Base-by-base conservation (phyloP, 1,284 basidiomycete genomes). In the Caloboletus inedulis region DNA sequence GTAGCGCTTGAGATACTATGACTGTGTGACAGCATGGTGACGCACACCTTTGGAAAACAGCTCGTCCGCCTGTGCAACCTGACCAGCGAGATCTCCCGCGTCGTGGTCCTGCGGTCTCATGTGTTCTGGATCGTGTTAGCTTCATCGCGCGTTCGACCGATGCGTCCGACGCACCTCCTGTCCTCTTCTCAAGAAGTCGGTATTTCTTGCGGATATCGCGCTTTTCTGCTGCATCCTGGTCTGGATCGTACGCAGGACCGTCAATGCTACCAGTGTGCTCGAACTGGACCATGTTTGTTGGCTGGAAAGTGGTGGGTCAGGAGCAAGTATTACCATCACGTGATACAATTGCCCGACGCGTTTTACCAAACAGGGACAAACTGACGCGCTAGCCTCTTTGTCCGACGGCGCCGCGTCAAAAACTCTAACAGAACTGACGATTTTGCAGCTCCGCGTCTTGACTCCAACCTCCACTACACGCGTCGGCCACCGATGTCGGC, bases 181-280 rank as follows among this genome's bases (percentile, higher is more conserved):
- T 78, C 55, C 74, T 74, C 58, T 79, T 82, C 41, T 81, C 76
- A 47, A 89, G 69, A n/a, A 75, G 72, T 55, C 89, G 82, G 63
- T 90, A 91, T 55, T 80, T 74, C 63, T 84, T 82, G 42, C 90
- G 76, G 7, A 91, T 72, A 39, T 74, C 75, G 58, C 89, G 83
- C 67, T 87, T 85, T 66, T 87, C 82, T 51, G 86, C 84, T 3
- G 81, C 79, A 71, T 90, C 77, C 63, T 91, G 89, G 64, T 91
- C 87, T 14, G 89, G 89, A 63, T 91, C 87, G 61, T 89, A 91
- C 16, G 74, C 71, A 19, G 78, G 70, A 37, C 68, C 70, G 63
- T 61, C 43, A 21, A 29, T 10, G 4, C 47, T 47, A 29, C 35
- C 43, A 7, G 40, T 31, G 23, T 27, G 21, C 16, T 66, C 55